These are phyloP conservation scores for Diaporthe sp. DNA, from an alignment of 2,329 filamentous ascomycete species.

Conservation along the genomic window DNA sequence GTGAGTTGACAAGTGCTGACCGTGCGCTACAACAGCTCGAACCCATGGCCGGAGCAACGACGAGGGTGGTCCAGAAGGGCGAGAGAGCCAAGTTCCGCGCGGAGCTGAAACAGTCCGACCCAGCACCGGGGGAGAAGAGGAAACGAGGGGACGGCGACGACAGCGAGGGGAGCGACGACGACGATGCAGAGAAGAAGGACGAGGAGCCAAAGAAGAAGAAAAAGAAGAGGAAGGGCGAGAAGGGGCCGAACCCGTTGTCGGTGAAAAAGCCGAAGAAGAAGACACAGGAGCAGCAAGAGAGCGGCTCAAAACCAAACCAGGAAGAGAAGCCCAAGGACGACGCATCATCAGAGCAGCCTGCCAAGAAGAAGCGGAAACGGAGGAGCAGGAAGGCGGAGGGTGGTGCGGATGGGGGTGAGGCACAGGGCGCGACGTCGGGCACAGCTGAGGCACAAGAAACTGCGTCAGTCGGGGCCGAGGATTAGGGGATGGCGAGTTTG, in stretches of 20 bases:
- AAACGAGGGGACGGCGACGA: slow-evolving; percentile 61
- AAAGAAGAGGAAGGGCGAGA: slow-evolving; percentile 51
- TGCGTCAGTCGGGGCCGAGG: slow-evolving; percentile 17
- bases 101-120: slow-evolving; percentile 67
- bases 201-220: slow-evolving; percentile 49
- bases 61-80: slow-evolving; percentile 73
- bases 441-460: slow-evolving; percentile 43
- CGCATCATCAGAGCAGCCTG: slow-evolving; percentile 45
- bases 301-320: slow-evolving; percentile 25
- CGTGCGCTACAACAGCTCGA: slow-evolving; percentile 53
- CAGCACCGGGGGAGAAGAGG: slow-evolving; percentile 58
- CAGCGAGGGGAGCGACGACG: slow-evolving; percentile 53
- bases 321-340: slow-evolving; percentile 41
- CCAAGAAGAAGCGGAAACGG: slow-evolving; percentile 56
- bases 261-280: slow-evolving; percentile 54
- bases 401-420: slow-evolving; percentile 20
- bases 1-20: slow-evolving; percentile 14
- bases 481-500: not conserved
- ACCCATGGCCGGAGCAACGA: slow-evolving; percentile 80
- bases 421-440: slow-evolving; percentile 44
- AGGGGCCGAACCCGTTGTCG: slow-evolving; percentile 52
- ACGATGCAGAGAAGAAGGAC: slow-evolving; percentile 46
- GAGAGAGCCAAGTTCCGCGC: slow-evolving; percentile 82
- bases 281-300: slow-evolving; percentile 34
- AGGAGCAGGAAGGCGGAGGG: slow-evolving; percentile 49